These are phyloP conservation scores for Epicoccum sorghinum DNA, from an alignment of 2,329 filamentous ascomycete species.

Conservation along the genomic window DNA sequence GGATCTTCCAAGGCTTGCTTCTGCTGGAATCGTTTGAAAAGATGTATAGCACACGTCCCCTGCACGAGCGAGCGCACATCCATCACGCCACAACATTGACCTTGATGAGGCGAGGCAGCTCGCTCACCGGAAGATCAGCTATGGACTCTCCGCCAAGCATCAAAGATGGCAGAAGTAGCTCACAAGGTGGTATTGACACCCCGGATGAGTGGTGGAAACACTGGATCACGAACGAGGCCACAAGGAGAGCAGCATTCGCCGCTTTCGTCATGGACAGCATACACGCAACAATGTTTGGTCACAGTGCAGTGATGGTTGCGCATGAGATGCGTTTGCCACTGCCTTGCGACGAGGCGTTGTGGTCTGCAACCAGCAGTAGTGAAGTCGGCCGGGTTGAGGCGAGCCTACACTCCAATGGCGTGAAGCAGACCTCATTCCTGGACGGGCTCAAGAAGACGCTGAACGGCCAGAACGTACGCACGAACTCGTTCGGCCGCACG, in stretches of 20 bases:
- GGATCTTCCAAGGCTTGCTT: slow-evolving; percentile 91
- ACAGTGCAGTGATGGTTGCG: slow-evolving; percentile 95
- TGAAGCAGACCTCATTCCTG: slow-evolving; percentile 85
- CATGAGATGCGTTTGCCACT: slow-evolving; percentile 92
- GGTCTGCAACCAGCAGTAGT: slow-evolving; percentile 85
- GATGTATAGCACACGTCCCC: slow-evolving; percentile 89
- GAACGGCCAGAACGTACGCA: slow-evolving; percentile 82
- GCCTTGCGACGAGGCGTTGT: slow-evolving; percentile 90
- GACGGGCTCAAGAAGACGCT: slow-evolving; percentile 90
- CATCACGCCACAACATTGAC: slow-evolving; percentile 96
- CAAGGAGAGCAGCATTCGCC: slow-evolving; percentile 85
- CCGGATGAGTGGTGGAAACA: slow-evolving; percentile 93
- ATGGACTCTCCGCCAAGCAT: slow-evolving; percentile 82
- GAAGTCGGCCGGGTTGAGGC: slow-evolving; percentile 87
- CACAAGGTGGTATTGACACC: slow-evolving; percentile 64
- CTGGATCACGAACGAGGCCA: slow-evolving; percentile 95
- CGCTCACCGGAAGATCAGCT: slow-evolving; percentile 83
- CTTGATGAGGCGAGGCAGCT: slow-evolving; percentile 91
- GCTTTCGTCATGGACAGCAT: slow-evolving; percentile 96
- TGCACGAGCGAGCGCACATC: slow-evolving; percentile 95
- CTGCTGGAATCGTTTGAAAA: slow-evolving; percentile 95
- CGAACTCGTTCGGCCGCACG: slow-evolving; percentile 90
- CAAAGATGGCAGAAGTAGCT: slow-evolving; percentile 63
- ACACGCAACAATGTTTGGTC: slow-evolving; percentile 97
- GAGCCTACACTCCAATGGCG: slow-evolving; percentile 77